A percentile compares a stretch with the other conserved stretches of the same genome.
These are phyloP conservation scores for Raffaelea deltoideospora DNA, from an alignment of 2,329 filamentous ascomycete species.

Conservation along the genomic window DNA sequence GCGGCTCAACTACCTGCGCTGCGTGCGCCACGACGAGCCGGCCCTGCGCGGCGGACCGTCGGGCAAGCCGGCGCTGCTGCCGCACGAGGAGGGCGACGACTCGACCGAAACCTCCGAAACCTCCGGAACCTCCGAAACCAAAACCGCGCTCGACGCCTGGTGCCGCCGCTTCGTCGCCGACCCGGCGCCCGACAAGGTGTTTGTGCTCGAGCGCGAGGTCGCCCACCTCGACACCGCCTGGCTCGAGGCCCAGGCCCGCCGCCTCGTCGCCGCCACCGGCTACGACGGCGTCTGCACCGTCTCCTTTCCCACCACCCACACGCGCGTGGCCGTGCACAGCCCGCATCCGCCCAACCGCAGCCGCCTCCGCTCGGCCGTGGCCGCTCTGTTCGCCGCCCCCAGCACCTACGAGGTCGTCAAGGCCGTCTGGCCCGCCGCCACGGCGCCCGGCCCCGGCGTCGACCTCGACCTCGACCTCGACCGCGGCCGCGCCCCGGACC, in stretches of 20 bases:
- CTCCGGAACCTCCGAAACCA: slow-evolving; percentile 22
- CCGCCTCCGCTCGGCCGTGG: slow-evolving; percentile 36
- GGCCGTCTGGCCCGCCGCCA: slow-evolving; percentile 42
- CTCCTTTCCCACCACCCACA: slow-evolving; percentile 34
- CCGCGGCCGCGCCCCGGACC: slow-evolving; percentile 28
- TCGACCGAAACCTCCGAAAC: too few relatives aligned
- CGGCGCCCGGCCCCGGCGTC: slow-evolving; percentile 26
- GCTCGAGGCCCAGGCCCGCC: slow-evolving; percentile 38
- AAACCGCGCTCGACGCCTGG: slow-evolving; percentile 30
- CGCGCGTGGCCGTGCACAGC: slow-evolving; percentile 31
- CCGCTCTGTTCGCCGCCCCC: slow-evolving; percentile 34
- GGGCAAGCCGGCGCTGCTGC: slow-evolving; percentile 19
- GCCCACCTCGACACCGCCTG: slow-evolving; percentile 39
- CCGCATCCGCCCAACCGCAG: slow-evolving; percentile 38
- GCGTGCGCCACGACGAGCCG: slow-evolving; percentile 31
- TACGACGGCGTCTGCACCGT: slow-evolving; percentile 35
- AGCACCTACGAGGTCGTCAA: slow-evolving; percentile 40
- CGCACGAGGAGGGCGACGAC: slow-evolving; percentile 29
- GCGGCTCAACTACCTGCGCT: slow-evolving; percentile 38
- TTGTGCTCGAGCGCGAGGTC: slow-evolving; percentile 35
- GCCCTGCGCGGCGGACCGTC: slow-evolving; percentile 34
- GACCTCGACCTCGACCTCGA: slow-evolving; percentile 33
- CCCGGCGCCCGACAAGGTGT: slow-evolving; percentile 27
- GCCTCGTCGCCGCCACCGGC: slow-evolving; percentile 30
- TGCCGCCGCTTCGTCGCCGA: slow-evolving; percentile 32